Base-by-base conservation (phyloP, 352 stramenopile genomes). In the Phytopythium delawarense region DNA sequence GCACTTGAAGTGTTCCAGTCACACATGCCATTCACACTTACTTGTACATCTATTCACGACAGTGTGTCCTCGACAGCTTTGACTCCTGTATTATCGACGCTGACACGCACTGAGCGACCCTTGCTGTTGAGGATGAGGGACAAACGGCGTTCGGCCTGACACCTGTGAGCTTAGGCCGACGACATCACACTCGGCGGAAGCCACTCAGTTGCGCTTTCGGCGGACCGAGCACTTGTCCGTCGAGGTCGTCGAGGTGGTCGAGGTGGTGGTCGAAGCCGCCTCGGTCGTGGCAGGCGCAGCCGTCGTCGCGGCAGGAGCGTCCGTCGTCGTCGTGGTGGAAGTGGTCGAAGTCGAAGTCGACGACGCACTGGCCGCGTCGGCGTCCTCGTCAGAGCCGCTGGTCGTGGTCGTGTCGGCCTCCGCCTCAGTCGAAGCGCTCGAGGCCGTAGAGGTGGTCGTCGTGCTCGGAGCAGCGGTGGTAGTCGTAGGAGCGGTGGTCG, bases 191-290 rank as follows among this genome's bases (percentile, higher is more conserved):
- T 20, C 39, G 11, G 4, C n/a, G 2, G 7, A 9, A 21, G 13
- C 1, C 13, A 25, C 51, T 63, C 51, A 63, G 13, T 57, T 51
- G 45, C 57, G 57, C 45, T 57, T 63, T 15, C 57, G 57, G 32
- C 57, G 57, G 16, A 63, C 57, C 20, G 45, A 57, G 57, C 57
- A 63, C 48, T 63, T 63, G 37, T 59, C 54, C n/a, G 35, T 59
- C 23, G 21, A 35, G 1, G 57, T 63, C 6, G 44, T 35, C 16
- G 57, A 37, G 35, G 35, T 13, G 35, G 44, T 35, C 16, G 57
- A 37, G 35, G 35, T 13, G 35, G 32, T 57, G 37, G 57, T 39
- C 28, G 45, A 30, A 32, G 48, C 21, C 45, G 57, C 39, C 23
- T 35, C 40, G 25, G 34, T 50, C 20, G 30, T 50, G 13, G 57